Evolutionary conservation across 352 stramenopile species (phyloP).

Genomic region (Phytophthora chlamydospora): DNA sequence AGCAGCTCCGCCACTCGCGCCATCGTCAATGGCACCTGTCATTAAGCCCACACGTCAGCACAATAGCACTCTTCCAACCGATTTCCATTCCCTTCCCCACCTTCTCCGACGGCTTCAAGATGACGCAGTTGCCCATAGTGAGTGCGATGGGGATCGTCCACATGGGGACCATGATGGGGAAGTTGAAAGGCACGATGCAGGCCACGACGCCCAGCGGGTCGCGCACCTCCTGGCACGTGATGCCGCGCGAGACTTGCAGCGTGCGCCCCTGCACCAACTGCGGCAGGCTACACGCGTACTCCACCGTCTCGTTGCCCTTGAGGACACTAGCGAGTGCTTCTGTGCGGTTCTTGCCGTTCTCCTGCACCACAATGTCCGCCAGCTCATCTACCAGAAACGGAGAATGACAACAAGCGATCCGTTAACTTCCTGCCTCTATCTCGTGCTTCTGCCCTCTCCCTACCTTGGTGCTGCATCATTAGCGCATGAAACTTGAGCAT

Average conservation of each 20-base stretch:
- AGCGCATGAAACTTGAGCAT: slow-evolving; percentile 97
- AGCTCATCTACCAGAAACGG: slow-evolving; percentile 79
- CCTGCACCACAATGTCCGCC: slow-evolving; percentile 92
- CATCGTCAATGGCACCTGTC: slow-evolving; percentile 93
- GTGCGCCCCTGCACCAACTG: slow-evolving; percentile 91
- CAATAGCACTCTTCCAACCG: neutral
- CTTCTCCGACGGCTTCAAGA: slow-evolving; percentile 98
- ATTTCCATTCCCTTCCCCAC: slow-evolving; percentile 36
- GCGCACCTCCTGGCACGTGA: slow-evolving; percentile 94
- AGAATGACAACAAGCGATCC: neutral
- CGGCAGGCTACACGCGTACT: slow-evolving; percentile 95
- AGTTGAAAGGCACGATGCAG: slow-evolving; percentile 97
- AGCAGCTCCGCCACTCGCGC: slow-evolving; percentile 87
- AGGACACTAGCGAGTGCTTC: slow-evolving; percentile 96
- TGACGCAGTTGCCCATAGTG: slow-evolving; percentile 96
- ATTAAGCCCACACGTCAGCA: neutral
- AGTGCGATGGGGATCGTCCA: slow-evolving; percentile 98
- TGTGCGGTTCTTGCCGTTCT: slow-evolving; percentile 98
- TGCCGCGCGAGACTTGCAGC: slow-evolving; percentile 86
- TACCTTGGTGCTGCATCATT: slow-evolving; percentile 85
- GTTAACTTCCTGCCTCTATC: neutral
- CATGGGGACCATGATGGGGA: slow-evolving; percentile 98
- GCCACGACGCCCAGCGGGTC: slow-evolving; percentile 94
- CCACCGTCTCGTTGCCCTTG: slow-evolving; percentile 98
- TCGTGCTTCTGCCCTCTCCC: neutral